Evolutionary conservation across 2,329 filamentous ascomycete genomes (phyloP), one percentile per base, ranked within the genome.

Genomic region (Colletotrichum abscissum): DNA sequence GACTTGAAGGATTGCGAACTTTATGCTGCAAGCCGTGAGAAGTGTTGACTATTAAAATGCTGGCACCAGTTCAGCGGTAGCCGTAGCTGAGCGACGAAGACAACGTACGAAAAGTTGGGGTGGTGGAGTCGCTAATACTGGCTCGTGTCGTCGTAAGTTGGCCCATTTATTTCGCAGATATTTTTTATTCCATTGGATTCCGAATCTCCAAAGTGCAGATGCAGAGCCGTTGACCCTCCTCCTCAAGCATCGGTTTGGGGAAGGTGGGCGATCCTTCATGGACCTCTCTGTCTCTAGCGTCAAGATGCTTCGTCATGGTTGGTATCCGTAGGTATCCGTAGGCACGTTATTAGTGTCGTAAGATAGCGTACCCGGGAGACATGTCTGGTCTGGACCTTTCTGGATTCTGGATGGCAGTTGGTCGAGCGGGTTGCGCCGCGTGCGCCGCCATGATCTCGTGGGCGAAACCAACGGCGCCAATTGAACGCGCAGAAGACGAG

Each of bases 391-490:
- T 63, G 30, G 65, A 33, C 42, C 38, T 28, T 52, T 30, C 22
- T 52, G 54, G 22, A 56, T 11, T 28, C 30, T 42, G 55, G 56
- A 46, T 64, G 59, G 24, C 49, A 28, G 55, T 52, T 35, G 49
- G 56, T 57, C 33, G 26, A 55, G 46, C 57, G 55, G 38, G 55
- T 67, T 49, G 42, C 42, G 63, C 55, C 62, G 68, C 68, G 62
- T 49, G 42, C 19, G 63, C 55, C 68, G 68, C 68, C 68, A 66
- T 67, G 68, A 67, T 60, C 42, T 54, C 69, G 46, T 62, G 56
- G 69, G 69, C 69, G 69, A 71, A 71, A 67, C 69, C 69, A 71
- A 67, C 69, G 69, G 63, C 63, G 63, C 63, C 63, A 67, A 56
- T 56, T 9, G 52, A 59, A 69, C 57, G 49, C 49, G 68, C 35